phyloP scores from a whole-genome alignment of 805 yeast genomes.

The Candida sakaeoensis region DNA sequence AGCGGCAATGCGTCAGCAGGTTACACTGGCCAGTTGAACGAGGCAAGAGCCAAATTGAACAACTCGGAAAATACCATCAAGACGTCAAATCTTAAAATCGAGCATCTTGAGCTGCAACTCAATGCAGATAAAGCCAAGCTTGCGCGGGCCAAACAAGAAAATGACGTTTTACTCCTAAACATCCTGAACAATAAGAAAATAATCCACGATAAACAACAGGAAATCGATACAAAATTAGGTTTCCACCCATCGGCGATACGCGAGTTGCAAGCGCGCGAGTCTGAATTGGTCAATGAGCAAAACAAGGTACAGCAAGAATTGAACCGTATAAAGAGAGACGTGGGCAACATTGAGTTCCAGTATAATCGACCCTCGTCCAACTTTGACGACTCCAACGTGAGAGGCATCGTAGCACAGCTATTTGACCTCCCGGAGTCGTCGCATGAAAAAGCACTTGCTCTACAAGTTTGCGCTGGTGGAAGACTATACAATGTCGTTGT shows the following conservation, averaged over 20 bases:
- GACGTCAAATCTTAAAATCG: slow-evolving; percentile 55
- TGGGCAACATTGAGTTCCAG: slow-evolving; percentile 72
- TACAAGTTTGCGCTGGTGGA: slow-evolving; percentile 94
- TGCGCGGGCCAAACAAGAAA: slow-evolving; percentile 49
- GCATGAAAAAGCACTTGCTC: slow-evolving; percentile 66
- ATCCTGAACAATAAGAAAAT: slow-evolving; percentile 41
- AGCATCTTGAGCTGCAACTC: slow-evolving; percentile 54
- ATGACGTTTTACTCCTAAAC: slow-evolving; percentile 36
- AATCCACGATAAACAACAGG: slow-evolving; percentile 33
- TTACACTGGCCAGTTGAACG: slow-evolving; percentile 65
- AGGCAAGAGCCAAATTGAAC: slow-evolving; percentile 53
- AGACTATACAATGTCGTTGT: slow-evolving; percentile 86
- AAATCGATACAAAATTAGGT: slow-evolving; percentile 49
- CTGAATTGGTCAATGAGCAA: slow-evolving; percentile 39
- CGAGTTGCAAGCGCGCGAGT: slow-evolving; percentile 46
- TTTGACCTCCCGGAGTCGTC: slow-evolving; percentile 60
- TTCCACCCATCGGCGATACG: slow-evolving; percentile 47
- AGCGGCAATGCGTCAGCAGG: slow-evolving; percentile 76
- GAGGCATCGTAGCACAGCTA: slow-evolving; percentile 87
- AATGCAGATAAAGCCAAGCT: slow-evolving; percentile 47
- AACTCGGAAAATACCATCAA: slow-evolving; percentile 53
- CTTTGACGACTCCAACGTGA: slow-evolving; percentile 61
- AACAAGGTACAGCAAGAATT: slow-evolving; percentile 44
- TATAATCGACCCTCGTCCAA: slow-evolving; percentile 62
- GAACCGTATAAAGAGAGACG: slow-evolving; percentile 55